Percentiles rank a stretch among this genome's conserved stretches.
Evolutionary conservation across 2,329 filamentous ascomycete species (phyloP).

Genomic region (Talaromyces amestolkiae): DNA sequence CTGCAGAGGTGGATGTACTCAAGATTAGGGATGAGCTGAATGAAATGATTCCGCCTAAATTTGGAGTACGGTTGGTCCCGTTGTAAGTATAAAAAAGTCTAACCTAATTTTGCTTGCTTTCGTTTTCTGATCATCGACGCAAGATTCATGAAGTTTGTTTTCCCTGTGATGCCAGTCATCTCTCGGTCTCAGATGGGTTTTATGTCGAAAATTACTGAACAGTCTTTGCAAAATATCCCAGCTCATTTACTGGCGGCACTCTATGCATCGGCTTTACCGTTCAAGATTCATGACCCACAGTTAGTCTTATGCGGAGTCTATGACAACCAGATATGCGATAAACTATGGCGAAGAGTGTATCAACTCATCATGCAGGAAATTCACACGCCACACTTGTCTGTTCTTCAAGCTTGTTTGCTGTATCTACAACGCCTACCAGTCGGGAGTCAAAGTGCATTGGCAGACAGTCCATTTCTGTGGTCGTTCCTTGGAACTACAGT

Average conservation of each 20-base stretch:
- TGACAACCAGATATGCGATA: conserved; percentile 25
- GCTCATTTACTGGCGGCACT: conserved; percentile 33
- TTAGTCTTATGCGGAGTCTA: conserved; percentile 32
- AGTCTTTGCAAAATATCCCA: conserved; percentile 25
- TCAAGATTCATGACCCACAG: conserved; percentile 32
- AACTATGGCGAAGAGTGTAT: conserved; percentile 33
- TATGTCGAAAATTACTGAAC: conserved; percentile 24
- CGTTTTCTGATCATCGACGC: background rate
- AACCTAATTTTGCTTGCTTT: background rate
- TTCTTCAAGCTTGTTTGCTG: conserved; percentile 33
- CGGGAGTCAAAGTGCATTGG: conserved; percentile 25
- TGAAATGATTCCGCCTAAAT: background rate
- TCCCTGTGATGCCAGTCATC: conserved; percentile 32
- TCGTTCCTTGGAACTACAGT: conserved; percentile 39
- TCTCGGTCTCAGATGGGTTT: conserved; percentile 32
- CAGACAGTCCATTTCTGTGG: conserved; percentile 38
- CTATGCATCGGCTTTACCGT: conserved; percentile 35
- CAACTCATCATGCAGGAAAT: conserved; percentile 33
- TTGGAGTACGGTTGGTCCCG: background rate
- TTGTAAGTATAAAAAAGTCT: background rate
- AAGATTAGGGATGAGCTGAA: conserved; percentile 17
- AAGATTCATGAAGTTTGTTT: conserved; percentile 27
- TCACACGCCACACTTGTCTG: conserved; percentile 32
- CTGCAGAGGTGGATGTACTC: background rate
- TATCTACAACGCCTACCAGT: conserved; percentile 31